phyloP scores from a whole-genome alignment of 257 asterid species.

The Plantago major region DNA sequence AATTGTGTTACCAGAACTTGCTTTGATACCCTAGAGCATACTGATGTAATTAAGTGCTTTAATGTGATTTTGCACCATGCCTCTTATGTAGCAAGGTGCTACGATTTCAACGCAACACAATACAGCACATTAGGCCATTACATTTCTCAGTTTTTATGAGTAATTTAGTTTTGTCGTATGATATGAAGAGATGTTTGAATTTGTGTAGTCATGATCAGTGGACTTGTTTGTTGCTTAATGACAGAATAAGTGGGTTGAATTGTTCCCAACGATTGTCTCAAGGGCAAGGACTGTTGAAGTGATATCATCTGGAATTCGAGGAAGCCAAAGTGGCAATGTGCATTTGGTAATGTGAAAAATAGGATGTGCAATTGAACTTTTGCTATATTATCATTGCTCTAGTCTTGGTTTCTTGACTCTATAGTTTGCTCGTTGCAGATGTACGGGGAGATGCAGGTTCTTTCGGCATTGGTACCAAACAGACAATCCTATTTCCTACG shows the following conservation, averaged over 20 bases:
- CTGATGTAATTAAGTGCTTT: no score
- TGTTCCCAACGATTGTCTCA: slow-evolving; percentile 81
- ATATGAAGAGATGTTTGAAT: neutral
- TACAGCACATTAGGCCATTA: neutral
- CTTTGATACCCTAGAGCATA: no score
- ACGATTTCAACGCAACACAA: no score
- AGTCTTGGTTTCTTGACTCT: neutral
- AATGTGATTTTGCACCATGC: no score
- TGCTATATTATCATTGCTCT: neutral
- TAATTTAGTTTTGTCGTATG: neutral
- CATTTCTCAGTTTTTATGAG: neutral
- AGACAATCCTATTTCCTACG: slow-evolving; percentile 72
- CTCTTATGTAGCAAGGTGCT: no score
- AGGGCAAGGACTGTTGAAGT: slow-evolving; percentile 79
- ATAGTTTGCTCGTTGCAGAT: slow-evolving; percentile 41
- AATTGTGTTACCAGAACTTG: no score
- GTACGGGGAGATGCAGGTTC: slow-evolving; percentile 81
- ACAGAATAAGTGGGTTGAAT: slow-evolving; percentile 78
- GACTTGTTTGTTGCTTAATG: slow-evolving; percentile 10
- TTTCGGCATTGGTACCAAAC: slow-evolving; percentile 73
- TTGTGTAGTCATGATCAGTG: no score
- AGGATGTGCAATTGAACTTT: neutral
- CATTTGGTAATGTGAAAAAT: slow-evolving; percentile 55
- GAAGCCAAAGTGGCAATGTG: slow-evolving; percentile 61
- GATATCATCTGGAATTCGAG: slow-evolving; percentile 64